Evolutionary conservation across 768 basidiomycete species (phyloP), one percentile per base, ranked within the genome.

Genomic region (Mycena olivaceomarginata): DNA sequence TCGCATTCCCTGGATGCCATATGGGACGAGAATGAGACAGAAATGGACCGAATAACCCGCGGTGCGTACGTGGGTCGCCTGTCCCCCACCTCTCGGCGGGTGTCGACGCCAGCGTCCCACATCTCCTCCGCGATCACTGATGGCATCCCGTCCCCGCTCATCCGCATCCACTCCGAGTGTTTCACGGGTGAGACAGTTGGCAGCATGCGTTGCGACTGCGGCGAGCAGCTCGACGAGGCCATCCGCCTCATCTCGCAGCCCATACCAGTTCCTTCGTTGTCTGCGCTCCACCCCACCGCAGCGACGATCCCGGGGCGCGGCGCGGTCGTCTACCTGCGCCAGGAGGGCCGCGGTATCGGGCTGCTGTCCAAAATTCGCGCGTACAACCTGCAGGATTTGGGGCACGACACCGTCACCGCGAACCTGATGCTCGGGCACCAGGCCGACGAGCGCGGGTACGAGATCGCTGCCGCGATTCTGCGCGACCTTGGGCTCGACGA

Each of bases 131-230:
- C 76, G 78, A 70, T 41, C 57, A 75, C 74, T 70, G 80, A 88
- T 72, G 80, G 82, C 57, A 83, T 94, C 46, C 95, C 95, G 1
- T 86, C 94, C 0, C 97, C 98, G 0, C 92, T 99, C 67, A 93
- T 99, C 59, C 94, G 98, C 51, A 97, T 99, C 67, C 98, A 99
- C 85, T 98, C 97, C 40, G 98, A 99, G 85, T 99, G 98, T 85
- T 99, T 97, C 87, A 99, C 98, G 0, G 98, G 98, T 40, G 98
- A 99, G 85, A 99, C 98, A 10, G 92, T 99, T 74, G 98, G 98
- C 39, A 94, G 97, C 89, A 97, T 98, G 95, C 94, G 98, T 43
- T 99, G 98, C 83, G 98, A 99, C 85, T 99, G 98, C 82, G 98
- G 98, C 16, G 98, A 99, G 85, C 98, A 99, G 85, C 90, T 99